phyloP scores from a whole-genome alignment of 257 asterid species.

The Echium plantagineum region DNA sequence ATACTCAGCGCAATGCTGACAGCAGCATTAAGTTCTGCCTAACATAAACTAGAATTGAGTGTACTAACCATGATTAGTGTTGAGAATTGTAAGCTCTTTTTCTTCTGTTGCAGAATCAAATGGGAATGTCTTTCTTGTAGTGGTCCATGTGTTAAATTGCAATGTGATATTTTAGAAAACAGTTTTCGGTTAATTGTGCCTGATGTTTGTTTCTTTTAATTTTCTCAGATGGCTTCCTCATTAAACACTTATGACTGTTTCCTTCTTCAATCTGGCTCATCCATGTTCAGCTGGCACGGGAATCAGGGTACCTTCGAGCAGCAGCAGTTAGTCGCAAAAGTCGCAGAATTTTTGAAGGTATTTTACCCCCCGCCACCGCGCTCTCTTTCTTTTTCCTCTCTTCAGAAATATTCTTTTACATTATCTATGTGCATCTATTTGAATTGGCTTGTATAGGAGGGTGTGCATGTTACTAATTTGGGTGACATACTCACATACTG shows the following conservation, averaged over 20 bases:
- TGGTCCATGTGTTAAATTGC: no score
- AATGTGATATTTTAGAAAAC: no score
- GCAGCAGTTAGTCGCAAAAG: slow-evolving; percentile 68
- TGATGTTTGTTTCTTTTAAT: neutral
- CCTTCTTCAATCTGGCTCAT: slow-evolving; percentile 82
- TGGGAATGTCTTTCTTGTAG: no score
- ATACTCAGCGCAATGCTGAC: no score
- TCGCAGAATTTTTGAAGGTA: slow-evolving; percentile 64
- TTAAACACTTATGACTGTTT: slow-evolving; percentile 82
- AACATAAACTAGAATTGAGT: no score
- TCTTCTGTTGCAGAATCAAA: no score
- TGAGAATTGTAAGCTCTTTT: no score
- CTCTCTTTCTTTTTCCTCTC: no score
- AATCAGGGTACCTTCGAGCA: slow-evolving; percentile 78
- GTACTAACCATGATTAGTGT: no score
- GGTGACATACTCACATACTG: no score
- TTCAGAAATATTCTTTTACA: neutral
- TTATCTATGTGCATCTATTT: neutral
- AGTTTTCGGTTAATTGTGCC: neutral
- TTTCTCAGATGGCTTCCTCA: slow-evolving; percentile 60
- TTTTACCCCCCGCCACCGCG: no score
- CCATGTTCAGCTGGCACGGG: slow-evolving; percentile 88
- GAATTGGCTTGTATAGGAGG: neutral
- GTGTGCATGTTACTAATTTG: neutral
- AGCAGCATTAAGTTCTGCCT: no score